phyloP scores from a whole-genome alignment of 495 filamentous ascomycete genomes.

The Penicillium samsonianum region DNA sequence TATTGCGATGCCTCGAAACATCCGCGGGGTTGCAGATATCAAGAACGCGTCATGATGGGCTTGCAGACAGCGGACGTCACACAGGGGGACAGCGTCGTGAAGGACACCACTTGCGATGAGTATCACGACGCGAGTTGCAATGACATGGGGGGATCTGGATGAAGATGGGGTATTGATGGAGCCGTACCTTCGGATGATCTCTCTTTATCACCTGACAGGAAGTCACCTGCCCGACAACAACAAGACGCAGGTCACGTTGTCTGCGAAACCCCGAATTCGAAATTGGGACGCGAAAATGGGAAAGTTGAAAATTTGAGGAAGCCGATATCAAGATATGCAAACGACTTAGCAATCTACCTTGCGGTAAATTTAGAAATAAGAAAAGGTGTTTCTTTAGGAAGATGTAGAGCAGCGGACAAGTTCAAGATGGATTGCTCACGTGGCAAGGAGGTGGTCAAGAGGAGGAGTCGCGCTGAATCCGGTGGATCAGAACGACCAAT shows the following conservation, averaged over 20 bases:
- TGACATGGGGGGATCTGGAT: constrained; percentile 10
- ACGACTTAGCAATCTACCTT: constrained; percentile 25
- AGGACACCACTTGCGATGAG: constrained; percentile 14
- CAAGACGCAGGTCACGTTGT: constrained; percentile 44
- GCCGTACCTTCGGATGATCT: constrained; percentile 50
- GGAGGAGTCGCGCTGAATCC: constrained; percentile 30
- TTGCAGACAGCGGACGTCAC: constrained; percentile 34
- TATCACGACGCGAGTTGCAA: constrained; percentile 13
- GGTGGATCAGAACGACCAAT: constrained; percentile 26
- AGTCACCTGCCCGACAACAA: constrained; percentile 55
- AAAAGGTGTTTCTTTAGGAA: constrained; percentile 34
- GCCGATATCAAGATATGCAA: constrained; percentile 12
- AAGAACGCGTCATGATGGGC: constrained; percentile 36
- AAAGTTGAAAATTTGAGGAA: constrained; percentile 21
- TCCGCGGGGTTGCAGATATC: constrained; percentile 20
- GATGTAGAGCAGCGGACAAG: constrained; percentile 34
- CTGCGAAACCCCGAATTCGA: constrained; percentile 31
- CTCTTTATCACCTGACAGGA: constrained; percentile 55
- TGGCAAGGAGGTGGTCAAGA: constrained; percentile 36
- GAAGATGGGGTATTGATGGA: constrained; percentile 21
- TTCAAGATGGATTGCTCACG: constrained; percentile 50
- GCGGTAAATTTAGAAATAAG: constrained; percentile 33
- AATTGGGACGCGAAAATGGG: constrained; percentile 27
- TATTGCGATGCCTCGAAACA: constrained; percentile 1
- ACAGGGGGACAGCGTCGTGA: constrained; percentile 16